Evolutionary conservation across 805 yeast genomes (phyloP).

Genomic region (Candida railenensis): DNA sequence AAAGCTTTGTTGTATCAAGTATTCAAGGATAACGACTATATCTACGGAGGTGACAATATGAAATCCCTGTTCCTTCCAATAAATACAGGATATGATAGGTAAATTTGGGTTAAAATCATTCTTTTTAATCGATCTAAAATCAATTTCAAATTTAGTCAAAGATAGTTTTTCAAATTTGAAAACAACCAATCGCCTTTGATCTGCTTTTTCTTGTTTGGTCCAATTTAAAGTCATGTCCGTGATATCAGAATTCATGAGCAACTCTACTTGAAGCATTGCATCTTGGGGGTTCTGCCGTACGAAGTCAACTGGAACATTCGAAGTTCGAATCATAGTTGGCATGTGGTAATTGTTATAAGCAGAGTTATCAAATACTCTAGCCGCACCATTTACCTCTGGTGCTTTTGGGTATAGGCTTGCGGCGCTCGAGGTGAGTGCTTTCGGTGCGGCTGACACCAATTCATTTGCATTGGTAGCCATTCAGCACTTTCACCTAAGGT

Average conservation of each 20-base stretch:
- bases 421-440: background rate
- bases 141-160: constrained; percentile 30
- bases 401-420: too few relatives aligned
- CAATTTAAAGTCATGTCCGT: constrained; percentile 42
- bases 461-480: background rate
- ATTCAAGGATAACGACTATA: constrained; percentile 55
- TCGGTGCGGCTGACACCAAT: background rate
- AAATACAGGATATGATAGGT: constrained; percentile 58
- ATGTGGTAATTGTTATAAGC: background rate
- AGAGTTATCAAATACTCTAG: background rate
- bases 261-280: constrained; percentile 26
- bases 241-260: constrained; percentile 29
- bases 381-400: background rate
- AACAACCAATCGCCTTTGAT: constrained; percentile 48
- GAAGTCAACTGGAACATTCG: constrained; percentile 5
- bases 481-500: too few relatives aligned
- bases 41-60: constrained; percentile 66
- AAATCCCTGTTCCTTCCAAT: constrained; percentile 48
- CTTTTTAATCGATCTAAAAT: constrained; percentile 35
- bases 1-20: constrained; percentile 53
- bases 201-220: constrained; percentile 42
- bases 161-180: constrained; percentile 39
- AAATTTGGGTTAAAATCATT: constrained; percentile 36
- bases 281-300: constrained; percentile 15
- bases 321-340: constrained; percentile 1